These are phyloP conservation scores for Parascedosporium putredinis DNA, from an alignment of 2,329 filamentous ascomycete species.

Conservation along the genomic window DNA sequence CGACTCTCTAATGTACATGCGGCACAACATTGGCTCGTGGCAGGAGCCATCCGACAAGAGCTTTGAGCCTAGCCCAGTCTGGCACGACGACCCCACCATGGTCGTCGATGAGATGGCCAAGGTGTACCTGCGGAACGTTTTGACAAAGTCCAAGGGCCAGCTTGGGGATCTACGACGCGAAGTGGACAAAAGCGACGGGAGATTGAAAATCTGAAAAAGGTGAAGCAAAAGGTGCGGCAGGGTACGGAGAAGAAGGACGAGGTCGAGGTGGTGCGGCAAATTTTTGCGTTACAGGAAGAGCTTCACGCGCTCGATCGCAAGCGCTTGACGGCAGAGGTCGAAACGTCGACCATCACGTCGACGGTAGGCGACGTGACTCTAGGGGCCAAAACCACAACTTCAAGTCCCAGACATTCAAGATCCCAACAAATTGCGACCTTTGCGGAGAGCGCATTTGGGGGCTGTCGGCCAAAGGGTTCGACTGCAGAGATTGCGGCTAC, in stretches of 20 bases:
- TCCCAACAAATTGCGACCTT: conserved; percentile 94
- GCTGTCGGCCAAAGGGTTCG: conserved; percentile 88
- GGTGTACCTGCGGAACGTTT: conserved; percentile 80
- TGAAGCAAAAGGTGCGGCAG: conserved; percentile 67
- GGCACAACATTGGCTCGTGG: conserved; percentile 76
- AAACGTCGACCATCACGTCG: conserved; percentile 84
- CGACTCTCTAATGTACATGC: conserved; percentile 96
- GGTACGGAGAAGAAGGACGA: conserved; percentile 85
- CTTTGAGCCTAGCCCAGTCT: conserved; percentile 92
- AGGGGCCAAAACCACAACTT: conserved; percentile 95
- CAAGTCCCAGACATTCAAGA: conserved; percentile 98
- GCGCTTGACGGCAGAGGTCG: conserved; percentile 79
- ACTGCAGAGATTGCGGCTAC: conserved; percentile 93
- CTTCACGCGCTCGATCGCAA: conserved; percentile 77
- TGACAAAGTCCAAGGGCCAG: conserved; percentile 81
- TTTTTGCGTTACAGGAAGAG: conserved; percentile 75
- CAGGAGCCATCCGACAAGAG: conserved; percentile 74
- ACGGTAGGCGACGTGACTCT: conserved; percentile 87
- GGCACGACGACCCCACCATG: conserved; percentile 88
- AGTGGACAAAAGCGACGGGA: conserved; percentile 79
- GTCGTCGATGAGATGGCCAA: conserved; percentile 79
- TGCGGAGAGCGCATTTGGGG: conserved; percentile 98
- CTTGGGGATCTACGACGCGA: conserved; percentile 71
- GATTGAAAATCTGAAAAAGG: conserved; percentile 64
- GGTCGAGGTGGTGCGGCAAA: conserved; percentile 69